Evolutionary conservation across 257 asterid genomes (phyloP), one percentile per base, ranked within the genome.

Genomic region (Nicotiana tabacum): DNA sequence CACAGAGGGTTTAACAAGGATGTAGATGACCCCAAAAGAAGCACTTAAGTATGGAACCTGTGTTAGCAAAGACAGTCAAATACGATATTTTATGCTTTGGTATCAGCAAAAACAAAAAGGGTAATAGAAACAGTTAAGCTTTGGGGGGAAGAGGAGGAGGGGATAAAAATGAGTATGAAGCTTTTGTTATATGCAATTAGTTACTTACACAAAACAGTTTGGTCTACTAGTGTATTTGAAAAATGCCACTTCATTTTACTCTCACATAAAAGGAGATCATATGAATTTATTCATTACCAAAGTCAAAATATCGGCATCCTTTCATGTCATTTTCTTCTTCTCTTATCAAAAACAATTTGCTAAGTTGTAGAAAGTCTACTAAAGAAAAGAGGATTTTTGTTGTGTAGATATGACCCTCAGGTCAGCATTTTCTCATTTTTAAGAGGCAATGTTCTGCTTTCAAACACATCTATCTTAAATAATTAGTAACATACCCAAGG

Each of bases 31-130:
- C 85, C 99, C 98, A 67, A 96, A 91, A 2, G 97, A 90, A 78
- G 97, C 97, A 85, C 97, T 90, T 21, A 96, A 57, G 85, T 96
- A 96, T 4, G 99, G 93, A 13, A 96, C 98, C 99, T 95, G 95
- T 33, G 16, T 70, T 84, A 21, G 11, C 83, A 83, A 81, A 27
- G 70, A 11, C 61, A 78, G 77, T 61, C 21, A 5, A 9, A 21
- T 10, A 70, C 0, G 9, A 70, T 18, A 70, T n/a, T 39, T 2
- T 2, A 21, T 21, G 6, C 3, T 37, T 66, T 2, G 1, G 55
- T 21, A 39, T n/a, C n/a, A 9, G 35, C 0, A n/a, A 0, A 2
- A 39, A 10, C 12, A 72, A 6, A 72, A 72, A 43, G 0, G 37
- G 60, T 3, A 24, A 72, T 13, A 0, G 35, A 46, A 72, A 33